Evolutionary conservation across 2,329 filamentous ascomycete species (phyloP).

Genomic region (Aspergillus texensis): DNA sequence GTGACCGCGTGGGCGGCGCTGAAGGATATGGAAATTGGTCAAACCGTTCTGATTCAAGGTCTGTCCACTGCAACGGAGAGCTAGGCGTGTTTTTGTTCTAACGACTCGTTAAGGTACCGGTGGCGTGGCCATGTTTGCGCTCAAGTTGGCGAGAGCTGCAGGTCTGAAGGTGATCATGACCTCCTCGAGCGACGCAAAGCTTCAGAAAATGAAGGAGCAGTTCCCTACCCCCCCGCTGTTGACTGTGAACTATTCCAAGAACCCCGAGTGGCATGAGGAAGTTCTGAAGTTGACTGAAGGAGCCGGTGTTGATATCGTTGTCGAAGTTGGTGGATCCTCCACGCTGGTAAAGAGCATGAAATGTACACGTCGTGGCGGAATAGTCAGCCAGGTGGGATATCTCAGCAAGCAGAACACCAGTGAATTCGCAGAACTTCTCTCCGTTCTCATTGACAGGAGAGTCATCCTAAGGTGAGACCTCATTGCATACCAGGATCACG

Average conservation of each 20-base stretch:
- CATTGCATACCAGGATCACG: neutral
- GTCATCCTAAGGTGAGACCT: constrained; percentile 33
- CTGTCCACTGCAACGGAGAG: constrained; percentile 1
- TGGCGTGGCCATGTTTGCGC: constrained; percentile 39
- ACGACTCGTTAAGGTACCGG: constrained; percentile 34
- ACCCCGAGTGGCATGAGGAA: constrained; percentile 36
- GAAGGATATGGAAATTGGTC: constrained; percentile 42
- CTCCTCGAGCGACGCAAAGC: constrained; percentile 41
- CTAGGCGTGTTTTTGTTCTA: neutral
- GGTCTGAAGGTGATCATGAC: constrained; percentile 41
- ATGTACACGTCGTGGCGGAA: constrained; percentile 46
- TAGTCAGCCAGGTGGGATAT: constrained; percentile 50
- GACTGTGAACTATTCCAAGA: constrained; percentile 37
- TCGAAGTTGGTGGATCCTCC: constrained; percentile 44
- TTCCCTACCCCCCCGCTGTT: constrained; percentile 26
- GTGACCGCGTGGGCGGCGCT: constrained; percentile 51
- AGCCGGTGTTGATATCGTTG: constrained; percentile 39
- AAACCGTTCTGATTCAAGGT: constrained; percentile 51
- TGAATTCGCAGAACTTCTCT: constrained; percentile 38
- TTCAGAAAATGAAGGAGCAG: constrained; percentile 29
- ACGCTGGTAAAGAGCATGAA: constrained; percentile 45
- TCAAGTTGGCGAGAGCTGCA: constrained; percentile 36
- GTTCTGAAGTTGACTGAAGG: constrained; percentile 36
- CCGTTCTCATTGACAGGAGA: constrained; percentile 42
- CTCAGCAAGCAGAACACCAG: constrained; percentile 34